Evolutionary conservation across 345 rosid species (phyloP).

Genomic region (Salix arbutifolia): DNA sequence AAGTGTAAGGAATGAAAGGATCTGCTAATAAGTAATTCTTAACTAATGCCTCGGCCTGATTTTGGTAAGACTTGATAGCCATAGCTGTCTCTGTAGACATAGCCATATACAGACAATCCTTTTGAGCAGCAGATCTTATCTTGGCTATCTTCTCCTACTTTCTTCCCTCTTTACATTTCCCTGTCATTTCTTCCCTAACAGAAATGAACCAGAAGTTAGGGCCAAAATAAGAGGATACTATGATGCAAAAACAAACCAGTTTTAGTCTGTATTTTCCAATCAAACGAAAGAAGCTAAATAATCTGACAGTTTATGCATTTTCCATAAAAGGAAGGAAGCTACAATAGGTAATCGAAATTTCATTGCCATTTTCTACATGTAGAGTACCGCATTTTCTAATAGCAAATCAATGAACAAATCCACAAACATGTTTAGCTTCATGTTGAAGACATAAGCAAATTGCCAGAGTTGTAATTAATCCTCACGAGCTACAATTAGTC

Average conservation of each 20-base stretch:
- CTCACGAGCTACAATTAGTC: not conserved
- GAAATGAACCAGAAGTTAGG: slow-evolving; percentile 10
- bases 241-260: not conserved
- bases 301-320: not conserved
- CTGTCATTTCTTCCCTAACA: slow-evolving; percentile 14
- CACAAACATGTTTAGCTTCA: not conserved
- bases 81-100: slow-evolving; percentile 36
- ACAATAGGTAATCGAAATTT: not conserved
- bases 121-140: slow-evolving; percentile 7
- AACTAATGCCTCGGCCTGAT: slow-evolving; percentile 59
- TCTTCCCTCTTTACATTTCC: slow-evolving; percentile 15
- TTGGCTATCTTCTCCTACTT: slow-evolving; percentile 8
- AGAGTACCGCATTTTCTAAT: not conserved
- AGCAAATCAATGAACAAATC: not conserved
- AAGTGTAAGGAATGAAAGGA: slow-evolving; percentile 69
- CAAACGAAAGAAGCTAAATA: not conserved
- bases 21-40: slow-evolving; percentile 56
- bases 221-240: not conserved
- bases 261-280: not conserved
- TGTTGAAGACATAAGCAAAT: not conserved
- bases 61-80: slow-evolving; percentile 62
- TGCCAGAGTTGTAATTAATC: not conserved
- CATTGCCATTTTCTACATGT: not conserved
- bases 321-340: not conserved
- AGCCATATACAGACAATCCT: slow-evolving; percentile 20